Conservation (phyloP, 495 filamentous ascomycete genomes). For the Xylaria scruposa region DNA sequence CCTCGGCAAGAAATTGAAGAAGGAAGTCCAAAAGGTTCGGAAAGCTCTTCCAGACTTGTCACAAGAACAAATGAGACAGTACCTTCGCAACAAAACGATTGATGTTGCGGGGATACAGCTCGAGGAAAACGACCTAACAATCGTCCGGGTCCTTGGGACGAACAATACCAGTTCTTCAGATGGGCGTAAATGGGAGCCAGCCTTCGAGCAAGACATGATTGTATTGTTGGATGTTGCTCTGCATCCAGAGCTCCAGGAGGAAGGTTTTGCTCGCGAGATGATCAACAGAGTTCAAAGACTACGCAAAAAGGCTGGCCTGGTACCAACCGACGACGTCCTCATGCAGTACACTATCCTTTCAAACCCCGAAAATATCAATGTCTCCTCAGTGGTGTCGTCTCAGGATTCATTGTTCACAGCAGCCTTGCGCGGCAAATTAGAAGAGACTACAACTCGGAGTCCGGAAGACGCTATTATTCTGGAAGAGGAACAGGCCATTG, state of each 20-base stretch:
- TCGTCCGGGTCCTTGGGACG: conserved; percentile 23
- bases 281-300: conserved; percentile 83
- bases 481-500: conserved; percentile 75
- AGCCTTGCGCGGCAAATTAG: conserved; percentile 46
- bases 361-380: conserved; percentile 83
- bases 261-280: conserved; percentile 81
- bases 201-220: too few relatives aligned
- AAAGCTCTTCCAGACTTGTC: conserved; percentile 79
- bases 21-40: conserved; percentile 87
- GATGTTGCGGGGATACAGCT: too few relatives aligned
- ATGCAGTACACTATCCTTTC: conserved; percentile 80
- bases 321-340: conserved; percentile 77
- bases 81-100: conserved; percentile 64
- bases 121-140: too few relatives aligned
- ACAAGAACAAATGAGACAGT: conserved; percentile 48
- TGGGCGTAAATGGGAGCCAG: too few relatives aligned
- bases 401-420: too few relatives aligned
- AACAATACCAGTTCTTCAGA: too few relatives aligned
- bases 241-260: conserved; percentile 75
- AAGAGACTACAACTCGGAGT: conserved; percentile 32
- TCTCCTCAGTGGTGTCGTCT: conserved; percentile 29
- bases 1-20: conserved; percentile 95
- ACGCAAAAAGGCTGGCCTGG: conserved; percentile 79
- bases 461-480: conserved; percentile 67
- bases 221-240: conserved; percentile 67